Evolutionary conservation across 2,329 filamentous ascomycete genomes (phyloP), one percentile per base, ranked within the genome.

Genomic region (Colletotrichum phormii): DNA sequence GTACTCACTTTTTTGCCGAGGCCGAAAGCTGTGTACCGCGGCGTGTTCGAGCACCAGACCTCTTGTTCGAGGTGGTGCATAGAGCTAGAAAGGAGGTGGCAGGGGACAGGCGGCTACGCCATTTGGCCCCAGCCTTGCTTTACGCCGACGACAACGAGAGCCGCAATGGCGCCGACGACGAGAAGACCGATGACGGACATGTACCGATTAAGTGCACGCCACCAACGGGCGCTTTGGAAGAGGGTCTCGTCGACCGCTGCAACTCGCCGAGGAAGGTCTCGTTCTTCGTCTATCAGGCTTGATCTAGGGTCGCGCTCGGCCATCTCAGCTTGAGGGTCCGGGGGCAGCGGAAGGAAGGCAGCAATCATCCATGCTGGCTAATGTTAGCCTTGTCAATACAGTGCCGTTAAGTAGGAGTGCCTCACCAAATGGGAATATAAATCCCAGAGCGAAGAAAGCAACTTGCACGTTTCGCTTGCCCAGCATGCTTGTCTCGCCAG

Each of bases 321-420:
- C 81, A 90, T 89, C 22, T 88, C 83, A 1, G 82, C 77, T 24
- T 85, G 82, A 9, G 91, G 88, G 67, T 88, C 87, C 1, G 85
- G 84, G 11, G 93, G 93, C 7, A 97, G 82, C 1, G 94, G 93
- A 13, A 97, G 85, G 66, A 95, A 87, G 1, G 94, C 89, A 1
- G 92, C 95, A 75, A 95, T 86, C 84, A 96, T 93, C 94, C 94
- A 97, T 67, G 92, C 93, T 92, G 76, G 61, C 57, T 73, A 66
- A 11, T 24, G 12, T 59, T 29, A 68, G 51, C 24, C 12, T 53
- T 61, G 73, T 79, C 74, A 76, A 73, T 53, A 66, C 5, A 64
- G 18, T 49, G 4, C 22, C 35, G 42, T 81, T n/a, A 3, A 33
- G 5, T 31, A 49, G 29, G 26, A 13, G 31, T 15, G 24, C 31